Evolutionary conservation across 1,139 yeast species (phyloP).

Genomic region (Yamadazyma jaroonii): DNA sequence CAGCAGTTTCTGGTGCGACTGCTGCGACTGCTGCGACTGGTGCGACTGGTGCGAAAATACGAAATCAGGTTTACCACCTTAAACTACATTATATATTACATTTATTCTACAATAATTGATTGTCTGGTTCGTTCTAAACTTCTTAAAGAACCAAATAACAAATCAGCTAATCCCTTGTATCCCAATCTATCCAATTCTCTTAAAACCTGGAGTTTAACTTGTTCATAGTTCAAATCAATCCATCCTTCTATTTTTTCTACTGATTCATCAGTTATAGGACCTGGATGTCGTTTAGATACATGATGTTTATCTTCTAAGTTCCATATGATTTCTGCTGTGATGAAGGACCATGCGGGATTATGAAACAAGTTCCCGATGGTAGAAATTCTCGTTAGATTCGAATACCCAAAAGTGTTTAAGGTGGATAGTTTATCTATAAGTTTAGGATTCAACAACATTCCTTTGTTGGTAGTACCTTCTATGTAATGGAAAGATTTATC

Average conservation of each 20-base stretch:
- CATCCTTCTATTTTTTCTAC: slow-evolving; percentile 24
- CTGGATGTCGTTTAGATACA: slow-evolving; percentile 38
- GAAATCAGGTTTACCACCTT: too few relatives aligned
- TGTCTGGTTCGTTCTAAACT: slow-evolving; percentile 25
- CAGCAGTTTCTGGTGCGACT: too few relatives aligned
- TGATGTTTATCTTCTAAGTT: slow-evolving; percentile 41
- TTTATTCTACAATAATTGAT: background rate
- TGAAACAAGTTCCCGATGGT: slow-evolving; percentile 51
- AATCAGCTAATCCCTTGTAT: slow-evolving; percentile 41
- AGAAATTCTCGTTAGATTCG: slow-evolving; percentile 22
- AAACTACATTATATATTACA: background rate
- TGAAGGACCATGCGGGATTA: slow-evolving; percentile 51
- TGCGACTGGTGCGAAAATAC: background rate
- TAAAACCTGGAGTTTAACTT: slow-evolving; percentile 37
- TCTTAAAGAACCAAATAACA: slow-evolving; percentile 46
- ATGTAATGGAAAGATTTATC: slow-evolving; percentile 35
- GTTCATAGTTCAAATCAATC: slow-evolving; percentile 33
- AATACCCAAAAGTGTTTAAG: slow-evolving; percentile 25
- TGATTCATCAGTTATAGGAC: slow-evolving; percentile 40
- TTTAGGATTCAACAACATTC: slow-evolving; percentile 39
- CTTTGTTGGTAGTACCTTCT: slow-evolving; percentile 22
- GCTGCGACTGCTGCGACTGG: too few relatives aligned
- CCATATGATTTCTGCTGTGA: slow-evolving; percentile 45
- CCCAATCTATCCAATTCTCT: slow-evolving; percentile 32
- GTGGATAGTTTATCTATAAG: slow-evolving; percentile 37